Conservation (phyloP, 257 asterid species). For the Solanum raphanifolium region DNA sequence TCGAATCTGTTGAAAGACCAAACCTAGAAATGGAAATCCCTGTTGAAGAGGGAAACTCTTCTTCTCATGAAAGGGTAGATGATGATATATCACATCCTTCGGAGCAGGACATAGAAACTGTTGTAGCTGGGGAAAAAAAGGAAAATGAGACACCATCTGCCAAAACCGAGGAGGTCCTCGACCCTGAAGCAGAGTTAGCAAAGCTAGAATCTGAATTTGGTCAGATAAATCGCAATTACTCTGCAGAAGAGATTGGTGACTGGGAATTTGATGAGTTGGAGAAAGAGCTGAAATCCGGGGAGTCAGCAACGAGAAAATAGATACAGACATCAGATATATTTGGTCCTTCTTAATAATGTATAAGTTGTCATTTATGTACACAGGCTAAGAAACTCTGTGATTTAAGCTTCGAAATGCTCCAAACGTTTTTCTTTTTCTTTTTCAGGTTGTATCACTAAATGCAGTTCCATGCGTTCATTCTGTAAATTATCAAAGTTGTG, state of each 20-base stretch:
- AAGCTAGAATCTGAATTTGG: constrained; percentile 90
- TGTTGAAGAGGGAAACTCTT: constrained; percentile 24
- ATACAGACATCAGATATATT: neutral
- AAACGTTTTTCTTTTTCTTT: neutral
- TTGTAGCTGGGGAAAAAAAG: constrained; percentile 17
- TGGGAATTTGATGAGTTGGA: constrained; percentile 99
- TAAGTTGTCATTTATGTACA: neutral
- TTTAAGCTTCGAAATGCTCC: constrained; percentile 4
- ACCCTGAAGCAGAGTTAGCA: constrained; percentile 73
- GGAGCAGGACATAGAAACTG: constrained; percentile 17
- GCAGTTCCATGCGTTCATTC: neutral
- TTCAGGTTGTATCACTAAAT: neutral
- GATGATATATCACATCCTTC: constrained; percentile 27
- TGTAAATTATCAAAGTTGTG: constrained; percentile 20
- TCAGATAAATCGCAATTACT: constrained; percentile 47
- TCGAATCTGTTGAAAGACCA: constrained; percentile 79
- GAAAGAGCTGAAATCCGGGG: constrained; percentile 53
- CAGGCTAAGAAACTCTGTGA: constrained; percentile 2
- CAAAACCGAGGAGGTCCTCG: constrained; percentile 39
- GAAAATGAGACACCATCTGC: constrained; percentile 14
- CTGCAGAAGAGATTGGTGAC: constrained; percentile 70
- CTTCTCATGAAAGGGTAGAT: constrained; percentile 25
- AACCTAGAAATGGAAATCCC: constrained; percentile 75
- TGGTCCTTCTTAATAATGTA: constrained; percentile 3
- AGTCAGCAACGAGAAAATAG: constrained; percentile 31